phyloP scores from a whole-genome alignment of 2,329 filamentous ascomycete genomes.

The Cordyceps javanica region DNA sequence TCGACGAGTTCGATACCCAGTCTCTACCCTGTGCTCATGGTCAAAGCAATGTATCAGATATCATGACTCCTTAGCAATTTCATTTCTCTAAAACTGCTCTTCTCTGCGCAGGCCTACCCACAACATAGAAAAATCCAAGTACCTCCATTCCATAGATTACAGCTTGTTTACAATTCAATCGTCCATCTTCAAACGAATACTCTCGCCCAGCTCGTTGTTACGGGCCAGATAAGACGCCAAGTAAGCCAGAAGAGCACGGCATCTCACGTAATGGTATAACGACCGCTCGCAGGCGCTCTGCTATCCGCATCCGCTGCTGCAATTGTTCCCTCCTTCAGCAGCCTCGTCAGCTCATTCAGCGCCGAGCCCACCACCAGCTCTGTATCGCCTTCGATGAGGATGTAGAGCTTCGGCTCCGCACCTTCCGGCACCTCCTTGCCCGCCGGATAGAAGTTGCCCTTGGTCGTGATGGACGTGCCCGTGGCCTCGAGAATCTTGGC shows the following conservation, averaged over 20 bases:
- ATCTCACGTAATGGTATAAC: slow-evolving; percentile 78
- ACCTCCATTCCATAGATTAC: neutral
- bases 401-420: slow-evolving; percentile 90
- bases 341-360: slow-evolving; percentile 79
- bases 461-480: slow-evolving; percentile 93
- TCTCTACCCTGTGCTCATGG: neutral
- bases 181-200: neutral
- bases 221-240: too few relatives aligned
- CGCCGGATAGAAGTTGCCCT: slow-evolving; percentile 80
- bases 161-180: neutral
- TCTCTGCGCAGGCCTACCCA: neutral
- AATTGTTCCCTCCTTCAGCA: slow-evolving; percentile 85
- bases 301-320: slow-evolving; percentile 83
- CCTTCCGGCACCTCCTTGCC: slow-evolving; percentile 73
- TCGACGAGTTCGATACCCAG: too few relatives aligned
- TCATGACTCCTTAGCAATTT: neutral
- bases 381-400: slow-evolving; percentile 94
- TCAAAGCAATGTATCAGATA: neutral
- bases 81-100: neutral
- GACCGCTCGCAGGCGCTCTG: slow-evolving; percentile 68
- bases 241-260: too few relatives aligned
- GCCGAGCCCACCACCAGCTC: slow-evolving; percentile 87
- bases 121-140: neutral
- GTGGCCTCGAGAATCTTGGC: slow-evolving; percentile 95
- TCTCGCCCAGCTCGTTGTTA: neutral